Evolutionary conservation across 768 basidiomycete genomes (phyloP), one percentile per base, ranked within the genome.

Genomic region (Flagelloscypha sp.): DNA sequence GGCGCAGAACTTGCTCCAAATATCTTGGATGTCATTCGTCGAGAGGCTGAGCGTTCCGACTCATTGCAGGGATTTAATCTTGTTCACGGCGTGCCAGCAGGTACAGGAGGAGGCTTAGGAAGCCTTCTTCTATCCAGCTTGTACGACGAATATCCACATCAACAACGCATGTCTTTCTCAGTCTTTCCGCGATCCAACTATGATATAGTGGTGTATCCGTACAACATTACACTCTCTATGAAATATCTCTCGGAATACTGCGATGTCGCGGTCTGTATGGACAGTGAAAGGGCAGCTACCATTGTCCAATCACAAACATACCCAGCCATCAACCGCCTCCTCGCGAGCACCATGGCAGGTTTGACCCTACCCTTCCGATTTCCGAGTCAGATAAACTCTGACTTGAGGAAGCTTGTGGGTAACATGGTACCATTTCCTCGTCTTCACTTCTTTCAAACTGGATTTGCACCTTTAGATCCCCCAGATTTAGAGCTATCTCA

Each of bases 121-220:
- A 98, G 95, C 13, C 98, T 89, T 63, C 66, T 98, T 12, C 78
- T 99, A 35, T 95, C 98, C 61, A 78, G 95, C 18, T 63, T 98
- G 28, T 94, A 93, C 59, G 95, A 99, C 62, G 87, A 84, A 52
- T 99, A 95, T 54, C 95, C 95, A 0, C 98, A 99, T 66, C 98
- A 99, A 58, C 75, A 98, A 38, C 92, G 98, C 28, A 95, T 98
- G 54, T 98, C 95, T 5, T 98, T 98, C 59, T 97, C 93, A 28
- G 94, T 99, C 37, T 99, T 99, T 47, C 95, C 95, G 2, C 89
- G 93, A 47, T 76, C 83, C 8, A 77, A 85, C 45, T 90, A 94
- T 47, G 95, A 98, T 47, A 92, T 99, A 37, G 93, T 99, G 34
- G 95, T 99, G 6, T 95, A 98, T 52, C 95, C 95, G 4, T 99